Evolutionary conservation across 2,329 filamentous ascomycete species (phyloP).

Genomic region (Colletotrichum falcatum): DNA sequence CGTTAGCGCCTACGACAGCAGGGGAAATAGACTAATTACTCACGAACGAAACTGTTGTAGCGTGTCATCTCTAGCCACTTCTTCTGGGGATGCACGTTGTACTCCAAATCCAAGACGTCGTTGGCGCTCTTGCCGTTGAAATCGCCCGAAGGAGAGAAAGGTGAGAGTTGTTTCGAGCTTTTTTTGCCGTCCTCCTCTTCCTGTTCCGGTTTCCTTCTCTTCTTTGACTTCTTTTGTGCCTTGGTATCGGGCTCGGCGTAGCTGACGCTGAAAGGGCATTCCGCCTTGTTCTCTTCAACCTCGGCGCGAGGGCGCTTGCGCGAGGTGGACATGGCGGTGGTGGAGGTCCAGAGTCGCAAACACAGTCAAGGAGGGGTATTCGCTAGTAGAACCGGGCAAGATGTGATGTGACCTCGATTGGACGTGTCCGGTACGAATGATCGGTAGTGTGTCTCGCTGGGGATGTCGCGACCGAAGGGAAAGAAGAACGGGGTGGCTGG

Average conservation of each 20-base stretch:
- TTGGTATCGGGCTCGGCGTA: constrained; percentile 56
- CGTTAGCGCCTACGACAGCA: constrained; percentile 15
- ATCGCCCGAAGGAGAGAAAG: constrained; percentile 65
- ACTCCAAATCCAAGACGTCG: constrained; percentile 67
- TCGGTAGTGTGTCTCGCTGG: constrained; percentile 16
- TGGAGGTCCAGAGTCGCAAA: constrained; percentile 26
- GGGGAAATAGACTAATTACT: constrained; percentile 47
- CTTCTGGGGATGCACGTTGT: constrained; percentile 64
- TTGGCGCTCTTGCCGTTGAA: constrained; percentile 59
- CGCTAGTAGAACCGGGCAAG: neutral
- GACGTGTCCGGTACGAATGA: neutral
- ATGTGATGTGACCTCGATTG: neutral
- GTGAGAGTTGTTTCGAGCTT: constrained; percentile 63
- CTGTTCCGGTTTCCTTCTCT: constrained; percentile 58
- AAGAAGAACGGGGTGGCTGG: constrained; percentile 32
- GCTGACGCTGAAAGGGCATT: constrained; percentile 65
- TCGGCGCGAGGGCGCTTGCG: constrained; percentile 65
- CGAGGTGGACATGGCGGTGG: constrained; percentile 44
- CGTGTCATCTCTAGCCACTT: constrained; percentile 70
- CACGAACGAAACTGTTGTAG: constrained; percentile 72
- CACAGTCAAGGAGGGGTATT: neutral
- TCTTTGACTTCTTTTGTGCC: constrained; percentile 59
- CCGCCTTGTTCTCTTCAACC: constrained; percentile 64
- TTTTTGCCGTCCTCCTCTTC: constrained; percentile 59
- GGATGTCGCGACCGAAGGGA: constrained; percentile 36